A percentile compares a stretch with the other conserved stretches of the same genome.
These are phyloP conservation scores for Clitopilus hobsonii DNA, from an alignment of 768 basidiomycete genomes.

Conservation along the genomic window DNA sequence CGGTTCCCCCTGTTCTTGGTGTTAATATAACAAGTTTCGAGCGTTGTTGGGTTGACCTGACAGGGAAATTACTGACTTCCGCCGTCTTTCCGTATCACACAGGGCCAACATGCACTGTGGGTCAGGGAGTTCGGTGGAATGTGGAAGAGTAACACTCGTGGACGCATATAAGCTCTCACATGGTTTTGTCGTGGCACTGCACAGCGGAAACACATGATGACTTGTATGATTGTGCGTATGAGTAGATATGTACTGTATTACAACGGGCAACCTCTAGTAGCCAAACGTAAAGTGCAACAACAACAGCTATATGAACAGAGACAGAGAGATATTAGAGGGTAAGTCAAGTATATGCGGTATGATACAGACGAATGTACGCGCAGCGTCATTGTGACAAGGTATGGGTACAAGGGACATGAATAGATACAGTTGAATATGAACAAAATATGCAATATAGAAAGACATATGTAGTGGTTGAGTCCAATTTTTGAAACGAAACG, in stretches of 20 bases:
- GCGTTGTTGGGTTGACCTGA: no score
- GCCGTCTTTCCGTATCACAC: no score
- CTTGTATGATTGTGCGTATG: not conserved
- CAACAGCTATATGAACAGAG: not conserved
- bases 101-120: no score
- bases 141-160: no score
- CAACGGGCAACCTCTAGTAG: not conserved
- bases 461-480: not conserved
- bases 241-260: not conserved
- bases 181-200: no score
- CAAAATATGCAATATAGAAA: not conserved
- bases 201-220: no score
- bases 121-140: no score
- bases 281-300: not conserved
- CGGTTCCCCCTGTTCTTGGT: no score
- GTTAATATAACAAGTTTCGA: no score
- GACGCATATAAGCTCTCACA: no score
- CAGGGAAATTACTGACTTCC: no score
- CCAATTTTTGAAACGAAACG: not conserved
- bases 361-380: not conserved
- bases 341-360: not conserved
- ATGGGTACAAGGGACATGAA: not conserved
- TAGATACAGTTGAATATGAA: not conserved
- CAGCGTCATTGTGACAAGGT: not conserved
- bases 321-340: not conserved